Base-by-base conservation (phyloP, 352 stramenopile genomes). In the Elongisporangium anandrum region DNA sequence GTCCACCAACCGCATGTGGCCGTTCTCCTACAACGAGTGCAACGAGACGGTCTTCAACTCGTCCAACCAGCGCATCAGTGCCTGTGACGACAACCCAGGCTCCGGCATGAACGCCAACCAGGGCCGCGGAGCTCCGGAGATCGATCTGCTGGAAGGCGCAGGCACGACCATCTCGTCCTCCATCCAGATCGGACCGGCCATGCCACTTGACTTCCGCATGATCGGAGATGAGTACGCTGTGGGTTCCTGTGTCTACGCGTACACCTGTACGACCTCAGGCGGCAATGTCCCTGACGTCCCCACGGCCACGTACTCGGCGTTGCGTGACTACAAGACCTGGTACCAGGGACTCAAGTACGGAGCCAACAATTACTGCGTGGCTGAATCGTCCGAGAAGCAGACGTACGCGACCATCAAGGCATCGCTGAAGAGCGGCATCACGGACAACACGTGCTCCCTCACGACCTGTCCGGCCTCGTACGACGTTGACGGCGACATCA, bases 1-100 rank as follows among this genome's bases (percentile, higher is more conserved):
- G 0, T 97, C 85, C 0, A 98, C 92, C 20, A 92, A 92, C 52
- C 90, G 94, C 57, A 93, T 98, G 64, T 99, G 96, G 96, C 97
- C 97, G 2, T 99, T 94, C 79, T 97, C 85, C 50, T 99, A 97
- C 68, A 78, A 98, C 63, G 77, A 81, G 50, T 99, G 96, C 64
- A 87, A 98, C 66, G 62, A 73, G 0, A 68, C 64, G 0, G 63
- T 81, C 13, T 90, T 90, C 57, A 73, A 73, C 17, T 67, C 72
- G 22, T 64, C 63, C 48, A 88, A 89, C 62, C 84, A 93, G 56
- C 75, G 79, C 3, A 93, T 93, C 60, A 96, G 73, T 26, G 95
- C 87, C 0, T 99, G 96, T 69, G 93, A 98, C 54, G 61, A 70
- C 7, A 77, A 90, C 53, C 95, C 96, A 34, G 95, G 98, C 38